Evolutionary conservation across 2,329 filamentous ascomycete genomes (phyloP), one percentile per base, ranked within the genome.

Genomic region (Reticulascus tulasneorum): DNA sequence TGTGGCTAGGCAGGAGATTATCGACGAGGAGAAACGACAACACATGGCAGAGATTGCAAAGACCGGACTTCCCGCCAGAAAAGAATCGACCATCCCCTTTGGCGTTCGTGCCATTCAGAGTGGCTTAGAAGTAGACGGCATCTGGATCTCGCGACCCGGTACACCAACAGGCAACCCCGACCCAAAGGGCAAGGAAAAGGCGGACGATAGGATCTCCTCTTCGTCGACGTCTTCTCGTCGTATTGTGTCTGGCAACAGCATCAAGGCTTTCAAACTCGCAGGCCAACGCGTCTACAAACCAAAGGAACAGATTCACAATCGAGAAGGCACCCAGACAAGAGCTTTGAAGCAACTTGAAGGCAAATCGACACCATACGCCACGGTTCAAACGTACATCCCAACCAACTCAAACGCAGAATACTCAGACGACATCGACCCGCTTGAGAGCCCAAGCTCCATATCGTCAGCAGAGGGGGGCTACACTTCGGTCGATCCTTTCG

Each of bases 21-120:
- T 84, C 44, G 82, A 88, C 47, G 77, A 80, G 49, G 77, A 84
- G 46, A 82, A 82, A 52, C 70, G 71, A 47, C 66, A 65, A 17
- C 71, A 71, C 29, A 59, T 70, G 45, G 58, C 58, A 38, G 69
- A 78, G 50, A 67, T 79, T 65, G 73, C 60, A 44, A 74, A 61
- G 56, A 79, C 66, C 44, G 78, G 69, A 51, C 68, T 78, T 30
- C 42, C 55, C 7, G 54, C 51, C 19, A 23, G 35, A n/a, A 38
- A 63, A 59, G 45, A 59, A 60, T 30, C 25, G 8, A 45, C 58
- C 6, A 77, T 94, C 23, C 89, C 88, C 0, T 96, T 96, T 52
- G 90, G 91, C 15, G 78, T 93, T 35, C 80, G 85, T 48, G 90
- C 90, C 7, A 77, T 96, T 29, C 83, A 95, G 56, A 84, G 77